phyloP scores from a whole-genome alignment of 2,329 filamentous ascomycete genomes.

The Tolypocladium sp. region DNA sequence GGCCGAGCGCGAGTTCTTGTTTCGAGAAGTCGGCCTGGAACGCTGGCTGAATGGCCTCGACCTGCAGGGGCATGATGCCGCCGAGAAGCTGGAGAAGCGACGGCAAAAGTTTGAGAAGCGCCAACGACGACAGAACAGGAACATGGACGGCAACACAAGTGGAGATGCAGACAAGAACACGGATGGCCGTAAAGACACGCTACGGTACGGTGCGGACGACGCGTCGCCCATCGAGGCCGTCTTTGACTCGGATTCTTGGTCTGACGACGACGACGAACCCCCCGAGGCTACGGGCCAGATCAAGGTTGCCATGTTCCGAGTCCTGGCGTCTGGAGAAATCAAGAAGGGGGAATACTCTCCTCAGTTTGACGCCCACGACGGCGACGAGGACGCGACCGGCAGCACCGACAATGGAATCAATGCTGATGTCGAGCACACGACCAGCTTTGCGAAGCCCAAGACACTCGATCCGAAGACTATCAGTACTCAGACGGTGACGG shows the following conservation, averaged over 20 bases:
- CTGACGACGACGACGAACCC: conserved; percentile 75
- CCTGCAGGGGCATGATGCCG: conserved; percentile 84
- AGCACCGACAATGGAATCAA: conserved; percentile 53
- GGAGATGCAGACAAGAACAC: conserved; percentile 29
- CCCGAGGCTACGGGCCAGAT: conserved; percentile 96
- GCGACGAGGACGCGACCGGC: conserved; percentile 62
- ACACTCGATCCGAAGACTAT: conserved; percentile 93
- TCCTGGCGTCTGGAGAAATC: conserved; percentile 91
- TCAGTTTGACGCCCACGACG: conserved; percentile 93
- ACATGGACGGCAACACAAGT: conserved; percentile 21
- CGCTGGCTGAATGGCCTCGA: conserved; percentile 95
- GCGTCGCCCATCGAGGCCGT: conserved; percentile 64
- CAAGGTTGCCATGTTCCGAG: conserved; percentile 93
- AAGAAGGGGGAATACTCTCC: conserved; percentile 97
- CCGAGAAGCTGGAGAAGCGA: conserved; percentile 82
- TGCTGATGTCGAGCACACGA: conserved; percentile 89
- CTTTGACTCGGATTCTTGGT: conserved; percentile 63
- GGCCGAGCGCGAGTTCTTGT: conserved; percentile 92
- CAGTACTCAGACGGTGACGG: conserved; percentile 97
- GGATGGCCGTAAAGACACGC: conserved; percentile 44
- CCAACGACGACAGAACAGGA: conserved; percentile 52
- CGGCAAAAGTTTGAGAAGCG: conserved; percentile 68
- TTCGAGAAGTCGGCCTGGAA: conserved; percentile 92
- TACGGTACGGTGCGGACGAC: conserved; percentile 74
- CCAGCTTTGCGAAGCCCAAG: conserved; percentile 95